phyloP scores from a whole-genome alignment of 2,329 filamentous ascomycete genomes.

The Colletotrichum abscissum region DNA sequence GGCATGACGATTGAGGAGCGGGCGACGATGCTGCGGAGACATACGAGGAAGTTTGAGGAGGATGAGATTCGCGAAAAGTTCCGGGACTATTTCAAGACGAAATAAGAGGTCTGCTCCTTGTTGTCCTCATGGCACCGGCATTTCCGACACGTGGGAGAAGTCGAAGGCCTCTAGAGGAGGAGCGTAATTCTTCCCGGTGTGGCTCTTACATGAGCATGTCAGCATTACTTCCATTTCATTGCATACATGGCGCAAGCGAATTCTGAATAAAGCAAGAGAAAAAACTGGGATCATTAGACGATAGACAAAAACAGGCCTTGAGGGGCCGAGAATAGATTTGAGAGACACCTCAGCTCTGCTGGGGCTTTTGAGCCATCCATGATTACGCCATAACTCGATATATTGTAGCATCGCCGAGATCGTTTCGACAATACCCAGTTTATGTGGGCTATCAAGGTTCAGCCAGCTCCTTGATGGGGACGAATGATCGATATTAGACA shows the following conservation, averaged over 20 bases:
- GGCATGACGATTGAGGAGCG: constrained; percentile 72
- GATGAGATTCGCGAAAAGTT: constrained; percentile 73
- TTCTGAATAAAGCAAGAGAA: background rate
- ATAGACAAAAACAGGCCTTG: background rate
- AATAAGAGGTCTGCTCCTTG: background rate
- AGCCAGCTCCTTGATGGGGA: background rate
- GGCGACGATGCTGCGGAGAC: constrained; percentile 69
- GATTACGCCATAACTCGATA: background rate
- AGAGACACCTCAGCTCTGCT: background rate
- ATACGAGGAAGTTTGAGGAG: constrained; percentile 74
- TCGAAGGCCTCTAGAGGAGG: background rate
- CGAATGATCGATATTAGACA: background rate
- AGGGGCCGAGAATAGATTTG: background rate
- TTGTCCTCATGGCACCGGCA: background rate
- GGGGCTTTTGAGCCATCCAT: background rate
- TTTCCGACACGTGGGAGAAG: background rate
- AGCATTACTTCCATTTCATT: background rate
- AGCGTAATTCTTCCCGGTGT: background rate
- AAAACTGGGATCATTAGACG: background rate
- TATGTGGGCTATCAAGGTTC: background rate
- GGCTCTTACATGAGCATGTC: background rate
- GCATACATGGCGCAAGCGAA: constrained; percentile 5
- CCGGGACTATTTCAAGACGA: constrained; percentile 21
- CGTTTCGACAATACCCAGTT: background rate
- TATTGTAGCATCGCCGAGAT: background rate